Evolutionary conservation across 2,329 filamentous ascomycete genomes (phyloP), one percentile per base, ranked within the genome.

Genomic region (Diaporthe batatas): DNA sequence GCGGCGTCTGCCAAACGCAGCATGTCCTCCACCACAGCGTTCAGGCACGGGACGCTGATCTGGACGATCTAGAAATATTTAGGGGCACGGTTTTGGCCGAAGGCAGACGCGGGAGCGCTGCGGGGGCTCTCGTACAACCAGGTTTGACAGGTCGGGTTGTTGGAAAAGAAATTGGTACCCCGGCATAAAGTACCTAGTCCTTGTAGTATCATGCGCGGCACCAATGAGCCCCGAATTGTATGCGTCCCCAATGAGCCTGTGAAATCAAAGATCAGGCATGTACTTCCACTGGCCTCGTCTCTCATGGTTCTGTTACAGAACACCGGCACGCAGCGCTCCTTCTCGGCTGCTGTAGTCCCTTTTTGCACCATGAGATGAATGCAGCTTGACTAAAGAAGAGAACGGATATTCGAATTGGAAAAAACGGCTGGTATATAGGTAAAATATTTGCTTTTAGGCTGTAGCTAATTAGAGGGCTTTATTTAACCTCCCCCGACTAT

Each of bases 11-110:
- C 84, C 78, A 81, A 83, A 49, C 84, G 83, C 6, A 86, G 79
- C 0, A 82, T 82, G 76, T 86, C 85, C 68, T 82, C 82, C 79
- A 83, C 85, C 47, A 86, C 81, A 69, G 84, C 85, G 74, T 85
- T 82, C 2, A 86, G 78, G 75, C 82, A 86, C 0, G 83, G 83
- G 2, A 86, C 83, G 1, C 80, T 79, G 70, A 85, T 82, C 0
- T 81, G 79, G 3, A 77, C 76, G 12, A 75, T 78, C 51, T 82
- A 73, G 21, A 76, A 73, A 1, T 76, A 76, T 0, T 75, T 70
- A 70, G 82, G 78, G 70, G 81, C 62, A 1, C 75, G 74, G 72
- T 84, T 78, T 71, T 18, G 86, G 79, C 76, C 83, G 82, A 2
- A 81, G 80, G 78, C 81, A 77, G 73, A 51, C 12, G n/a, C 14